Evolutionary conservation across 257 asterid species (phyloP).

Genomic region (Salvia rosmarinus): DNA sequence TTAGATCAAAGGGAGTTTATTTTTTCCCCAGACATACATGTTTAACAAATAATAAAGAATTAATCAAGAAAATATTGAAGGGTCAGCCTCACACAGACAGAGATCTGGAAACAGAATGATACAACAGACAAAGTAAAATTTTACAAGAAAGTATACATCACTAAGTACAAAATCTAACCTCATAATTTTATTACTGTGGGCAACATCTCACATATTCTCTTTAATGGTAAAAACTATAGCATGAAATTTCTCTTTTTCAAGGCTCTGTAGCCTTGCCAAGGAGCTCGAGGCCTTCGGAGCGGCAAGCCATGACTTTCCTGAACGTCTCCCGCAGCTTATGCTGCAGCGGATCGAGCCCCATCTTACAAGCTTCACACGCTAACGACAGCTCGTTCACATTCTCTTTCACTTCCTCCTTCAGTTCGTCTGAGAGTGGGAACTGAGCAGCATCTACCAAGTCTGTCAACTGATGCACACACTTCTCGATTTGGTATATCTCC

Average conservation of each 20-base stretch:
- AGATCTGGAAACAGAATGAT: conserved; percentile 35
- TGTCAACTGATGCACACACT: conserved; percentile 58
- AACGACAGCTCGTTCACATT: conserved; percentile 50
- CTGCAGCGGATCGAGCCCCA: conserved; percentile 70
- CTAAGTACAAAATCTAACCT: conserved; percentile 49
- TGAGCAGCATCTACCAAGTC: conserved; percentile 71
- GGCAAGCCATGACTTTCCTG: conserved; percentile 67
- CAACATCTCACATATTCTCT: conserved; percentile 28
- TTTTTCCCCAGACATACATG: background rate
- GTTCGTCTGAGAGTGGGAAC: conserved; percentile 65
- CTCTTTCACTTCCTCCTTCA: conserved; percentile 56
- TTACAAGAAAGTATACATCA: conserved; percentile 34
- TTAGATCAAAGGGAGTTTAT: conserved; percentile 8
- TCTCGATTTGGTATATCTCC: conserved; percentile 71
- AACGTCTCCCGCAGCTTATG: conserved; percentile 73
- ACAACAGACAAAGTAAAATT: conserved; percentile 30
- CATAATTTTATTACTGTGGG: conserved; percentile 34
- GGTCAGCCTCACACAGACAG: conserved; percentile 18
- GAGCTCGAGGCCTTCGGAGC: conserved; percentile 80
- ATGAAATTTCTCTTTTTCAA: conserved; percentile 24
- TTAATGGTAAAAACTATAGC: conserved; percentile 21
- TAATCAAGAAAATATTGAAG: conserved; percentile 4
- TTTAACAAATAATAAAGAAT: conserved; percentile 26
- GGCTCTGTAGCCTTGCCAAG: conserved; percentile 55
- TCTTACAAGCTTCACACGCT: conserved; percentile 59